Evolutionary conservation across 2,329 filamentous ascomycete species (phyloP).

Genomic region (Capronia coronata): DNA sequence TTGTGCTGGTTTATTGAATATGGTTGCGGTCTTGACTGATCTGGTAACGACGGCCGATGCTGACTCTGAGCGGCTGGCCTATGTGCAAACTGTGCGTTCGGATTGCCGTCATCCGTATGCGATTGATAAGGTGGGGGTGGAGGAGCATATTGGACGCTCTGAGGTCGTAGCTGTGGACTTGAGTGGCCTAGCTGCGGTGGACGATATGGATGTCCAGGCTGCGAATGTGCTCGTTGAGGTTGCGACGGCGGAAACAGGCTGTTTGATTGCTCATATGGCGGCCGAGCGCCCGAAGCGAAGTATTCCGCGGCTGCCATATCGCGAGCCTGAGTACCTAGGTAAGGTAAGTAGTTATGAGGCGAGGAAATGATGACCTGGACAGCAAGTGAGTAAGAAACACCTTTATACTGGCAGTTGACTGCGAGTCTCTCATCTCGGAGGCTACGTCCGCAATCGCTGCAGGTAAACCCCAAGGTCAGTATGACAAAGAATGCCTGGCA

Average conservation of each 20-base stretch:
- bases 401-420: not conserved
- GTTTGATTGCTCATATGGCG: slow-evolving; percentile 14
- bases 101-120: slow-evolving; percentile 14
- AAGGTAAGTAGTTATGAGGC: not conserved
- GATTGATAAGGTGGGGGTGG: slow-evolving; percentile 25
- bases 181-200: slow-evolving; percentile 10
- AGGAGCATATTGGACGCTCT: slow-evolving; percentile 1
- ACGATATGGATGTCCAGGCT: slow-evolving; percentile 6
- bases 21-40: slow-evolving; percentile 10
- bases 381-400: not conserved
- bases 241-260: slow-evolving; percentile 11
- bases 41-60: slow-evolving; percentile 18
- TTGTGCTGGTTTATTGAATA: slow-evolving; percentile 17
- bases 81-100: slow-evolving; percentile 24
- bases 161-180: slow-evolving; percentile 7
- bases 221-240: slow-evolving; percentile 15
- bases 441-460: not conserved
- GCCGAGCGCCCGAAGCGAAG: slow-evolving; percentile 18
- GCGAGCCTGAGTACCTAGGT: not conserved
- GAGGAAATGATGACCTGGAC: not conserved
- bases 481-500: slow-evolving; percentile 16
- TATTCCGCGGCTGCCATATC: slow-evolving; percentile 29
- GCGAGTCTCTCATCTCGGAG: not conserved
- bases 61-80: slow-evolving; percentile 7
- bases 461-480: not conserved